phyloP scores from a whole-genome alignment of 345 rosid genomes.

The Eucalyptus albens region DNA sequence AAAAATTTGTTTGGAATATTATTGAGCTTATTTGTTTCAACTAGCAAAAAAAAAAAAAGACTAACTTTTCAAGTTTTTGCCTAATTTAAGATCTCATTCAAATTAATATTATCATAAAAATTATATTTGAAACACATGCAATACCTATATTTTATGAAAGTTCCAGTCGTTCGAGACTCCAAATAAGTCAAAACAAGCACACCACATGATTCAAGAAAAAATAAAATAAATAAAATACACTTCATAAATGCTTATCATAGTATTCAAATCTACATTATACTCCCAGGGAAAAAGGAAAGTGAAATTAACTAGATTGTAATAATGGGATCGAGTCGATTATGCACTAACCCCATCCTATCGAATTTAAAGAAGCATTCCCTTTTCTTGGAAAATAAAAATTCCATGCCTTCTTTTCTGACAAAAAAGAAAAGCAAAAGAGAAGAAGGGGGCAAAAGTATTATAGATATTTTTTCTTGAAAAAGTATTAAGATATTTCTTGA shows the following conservation, averaged over 20 bases:
- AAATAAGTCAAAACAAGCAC: neutral
- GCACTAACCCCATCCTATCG: neutral
- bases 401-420: neutral
- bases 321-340: neutral
- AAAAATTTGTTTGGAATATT: neutral
- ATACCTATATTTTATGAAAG: neutral
- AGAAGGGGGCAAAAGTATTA: neutral
- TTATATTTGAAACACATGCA: neutral
- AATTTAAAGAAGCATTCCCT: neutral
- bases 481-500: neutral
- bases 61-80: neutral
- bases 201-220: fast-evolving
- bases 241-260: fast-evolving
- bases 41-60: too few species aligned
- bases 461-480: neutral
- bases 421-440: neutral
- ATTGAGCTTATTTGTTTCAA: too few species aligned
- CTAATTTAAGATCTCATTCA: neutral
- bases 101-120: neutral
- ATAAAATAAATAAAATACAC: too few species aligned
- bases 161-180: too few species aligned
- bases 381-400: neutral
- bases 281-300: fast-evolving
- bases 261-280: neutral
- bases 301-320: neutral